A percentile compares a stretch with the other conserved stretches of the same genome.
Conservation (phyloP, 208 protist genomes). For the Wallacemonas rigidus region DNA sequence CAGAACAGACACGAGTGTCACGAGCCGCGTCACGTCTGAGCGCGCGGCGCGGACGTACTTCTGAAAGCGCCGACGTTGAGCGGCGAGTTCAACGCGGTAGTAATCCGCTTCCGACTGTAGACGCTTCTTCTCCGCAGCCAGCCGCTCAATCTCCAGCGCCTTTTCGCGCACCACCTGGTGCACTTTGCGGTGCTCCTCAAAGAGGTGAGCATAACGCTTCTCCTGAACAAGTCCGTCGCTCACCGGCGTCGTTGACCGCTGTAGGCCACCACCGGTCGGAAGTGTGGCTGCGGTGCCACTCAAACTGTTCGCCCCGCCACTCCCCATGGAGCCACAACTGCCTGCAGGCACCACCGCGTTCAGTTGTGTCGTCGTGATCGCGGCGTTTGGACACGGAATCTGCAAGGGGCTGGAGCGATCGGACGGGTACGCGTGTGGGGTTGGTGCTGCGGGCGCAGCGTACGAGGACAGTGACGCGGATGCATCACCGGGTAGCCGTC, state of each 20-base stretch:
- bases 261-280: no score
- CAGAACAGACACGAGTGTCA: slow-evolving; percentile 24
- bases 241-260: not conserved
- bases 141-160: slow-evolving; percentile 24
- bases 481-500: not conserved
- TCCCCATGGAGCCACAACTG: no score
- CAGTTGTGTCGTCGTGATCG: no score
- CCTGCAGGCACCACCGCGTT: no score
- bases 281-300: no score
- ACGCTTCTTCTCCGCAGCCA: slow-evolving; percentile 19
- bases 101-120: slow-evolving; percentile 24
- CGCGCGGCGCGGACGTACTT: slow-evolving; percentile 16
- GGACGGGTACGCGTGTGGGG: not conserved
- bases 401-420: no score
- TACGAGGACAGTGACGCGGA: not conserved
- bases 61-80: slow-evolving; percentile 14
- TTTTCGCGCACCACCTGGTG: slow-evolving; percentile 29
- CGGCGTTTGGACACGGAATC: no score
- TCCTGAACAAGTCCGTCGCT: slow-evolving; percentile 6
- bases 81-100: slow-evolving; percentile 27
- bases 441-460: not conserved
- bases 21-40: slow-evolving; percentile 22
- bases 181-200: slow-evolving; percentile 40
- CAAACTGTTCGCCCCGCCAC: no score
- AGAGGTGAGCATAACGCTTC: slow-evolving; percentile 42